A percentile compares a stretch with the other conserved stretches of the same genome.
These are phyloP conservation scores for Trichoderma asperellum DNA, from an alignment of 2,329 filamentous ascomycete species.

Conservation along the genomic window DNA sequence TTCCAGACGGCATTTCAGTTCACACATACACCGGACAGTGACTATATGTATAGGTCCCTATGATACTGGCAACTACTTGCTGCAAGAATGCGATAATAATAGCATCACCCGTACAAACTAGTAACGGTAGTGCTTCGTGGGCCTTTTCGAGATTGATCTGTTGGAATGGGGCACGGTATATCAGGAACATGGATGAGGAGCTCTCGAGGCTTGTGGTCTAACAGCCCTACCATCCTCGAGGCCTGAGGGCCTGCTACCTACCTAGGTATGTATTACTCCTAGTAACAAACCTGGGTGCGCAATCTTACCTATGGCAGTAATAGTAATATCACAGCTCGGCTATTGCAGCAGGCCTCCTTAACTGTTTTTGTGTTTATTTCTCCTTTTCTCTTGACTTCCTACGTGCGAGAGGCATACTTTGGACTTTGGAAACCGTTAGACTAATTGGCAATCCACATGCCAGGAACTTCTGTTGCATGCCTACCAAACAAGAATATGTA, in stretches of 20 bases:
- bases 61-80: background rate
- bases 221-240: background rate
- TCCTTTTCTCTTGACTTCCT: background rate
- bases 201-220: background rate
- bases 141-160: background rate
- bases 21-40: no score
- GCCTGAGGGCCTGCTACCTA: background rate
- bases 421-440: background rate
- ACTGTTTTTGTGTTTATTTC: background rate
- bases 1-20: background rate
- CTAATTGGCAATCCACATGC: background rate
- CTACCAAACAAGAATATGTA: background rate
- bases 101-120: background rate
- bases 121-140: no score
- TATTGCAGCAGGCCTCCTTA: background rate
- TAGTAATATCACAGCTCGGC: background rate
- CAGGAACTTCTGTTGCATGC: background rate
- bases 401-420: background rate
- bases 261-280: background rate
- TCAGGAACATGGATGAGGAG: background rate
- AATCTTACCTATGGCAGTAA: background rate
- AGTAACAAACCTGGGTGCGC: background rate
- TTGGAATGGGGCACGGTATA: background rate
- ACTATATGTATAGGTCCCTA: background rate
- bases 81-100: background rate